Evolutionary conservation across 2,329 filamentous ascomycete genomes (phyloP).

Genomic region (Penicillium fuscoglaucum): DNA sequence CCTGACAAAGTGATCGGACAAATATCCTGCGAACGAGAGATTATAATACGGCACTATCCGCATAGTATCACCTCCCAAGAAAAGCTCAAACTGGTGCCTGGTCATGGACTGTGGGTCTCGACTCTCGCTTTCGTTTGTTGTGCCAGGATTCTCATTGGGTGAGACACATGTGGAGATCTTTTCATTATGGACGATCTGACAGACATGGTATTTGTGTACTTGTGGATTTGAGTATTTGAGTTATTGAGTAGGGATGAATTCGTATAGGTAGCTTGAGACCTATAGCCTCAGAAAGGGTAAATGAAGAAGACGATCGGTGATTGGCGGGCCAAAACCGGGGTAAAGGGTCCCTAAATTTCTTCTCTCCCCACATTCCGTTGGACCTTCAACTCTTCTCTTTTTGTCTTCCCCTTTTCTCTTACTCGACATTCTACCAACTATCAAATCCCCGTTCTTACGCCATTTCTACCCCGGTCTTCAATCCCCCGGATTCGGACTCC

Average conservation of each 20-base stretch:
- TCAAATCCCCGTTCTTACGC: not conserved
- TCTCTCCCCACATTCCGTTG: slow-evolving; percentile 3
- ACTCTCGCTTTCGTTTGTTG: not conserved
- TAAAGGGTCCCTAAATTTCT: slow-evolving; percentile 8
- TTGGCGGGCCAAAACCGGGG: slow-evolving; percentile 3
- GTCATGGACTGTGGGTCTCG: not conserved
- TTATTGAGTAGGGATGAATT: not conserved
- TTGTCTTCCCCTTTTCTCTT: not conserved
- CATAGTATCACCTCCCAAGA: not conserved
- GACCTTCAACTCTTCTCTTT: slow-evolving; percentile 3
- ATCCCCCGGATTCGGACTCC: not conserved
- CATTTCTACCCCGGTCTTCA: not conserved
- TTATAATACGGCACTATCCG: not conserved
- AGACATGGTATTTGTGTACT: not conserved
- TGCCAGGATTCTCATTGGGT: not conserved
- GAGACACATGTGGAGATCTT: not conserved
- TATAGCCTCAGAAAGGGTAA: not conserved
- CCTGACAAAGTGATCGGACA: not conserved
- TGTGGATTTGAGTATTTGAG: not conserved
- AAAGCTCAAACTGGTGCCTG: not conserved
- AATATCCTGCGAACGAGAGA: not conserved
- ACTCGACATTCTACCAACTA: not conserved
- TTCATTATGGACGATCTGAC: not conserved
- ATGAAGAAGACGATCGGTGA: not conserved
- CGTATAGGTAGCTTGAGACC: not conserved